Conservation (phyloP, 1,139 yeast genomes). For the Scheffersomyces segobiensis region DNA sequence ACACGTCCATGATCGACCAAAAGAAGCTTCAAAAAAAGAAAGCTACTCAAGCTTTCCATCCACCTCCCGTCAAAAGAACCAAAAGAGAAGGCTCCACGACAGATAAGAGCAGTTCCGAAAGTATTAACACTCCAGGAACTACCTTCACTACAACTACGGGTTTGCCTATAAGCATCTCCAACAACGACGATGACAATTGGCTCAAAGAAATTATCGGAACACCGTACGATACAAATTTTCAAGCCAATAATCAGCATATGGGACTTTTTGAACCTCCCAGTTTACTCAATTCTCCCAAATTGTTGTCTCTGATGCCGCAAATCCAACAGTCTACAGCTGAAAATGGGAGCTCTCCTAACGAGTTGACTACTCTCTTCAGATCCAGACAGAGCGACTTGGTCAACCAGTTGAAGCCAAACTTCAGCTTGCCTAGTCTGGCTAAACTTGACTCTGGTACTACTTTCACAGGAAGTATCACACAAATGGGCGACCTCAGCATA, state of each 20-base stretch:
- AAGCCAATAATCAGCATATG: constrained; percentile 52
- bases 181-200: constrained; percentile 53
- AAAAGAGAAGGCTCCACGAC: constrained; percentile 2
- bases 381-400: constrained; percentile 62
- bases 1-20: constrained; percentile 2
- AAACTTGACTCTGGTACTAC: not conserved
- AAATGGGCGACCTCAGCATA: not conserved
- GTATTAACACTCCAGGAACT: constrained; percentile 4
- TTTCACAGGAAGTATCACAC: not conserved
- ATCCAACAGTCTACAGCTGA: not conserved
- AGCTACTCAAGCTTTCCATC: not conserved
- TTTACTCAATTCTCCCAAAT: constrained; percentile 13
- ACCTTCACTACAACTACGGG: constrained; percentile 8
- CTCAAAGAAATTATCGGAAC: constrained; percentile 64
- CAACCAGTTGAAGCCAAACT: constrained; percentile 30
- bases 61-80: constrained; percentile 1
- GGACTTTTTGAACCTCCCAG: constrained; percentile 42
- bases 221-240: constrained; percentile 58
- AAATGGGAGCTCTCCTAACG: constrained; percentile 13
- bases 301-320: constrained; percentile 2
- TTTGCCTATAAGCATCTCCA: constrained; percentile 13
- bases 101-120: constrained; percentile 4
- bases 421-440: constrained; percentile 5
- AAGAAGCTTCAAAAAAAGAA: constrained; percentile 6
- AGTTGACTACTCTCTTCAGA: constrained; percentile 56